Percentiles rank a stretch among this genome's conserved stretches.
Conservation (phyloP, 2,329 filamentous ascomycete genomes). For the Sporothrix pallida region DNA sequence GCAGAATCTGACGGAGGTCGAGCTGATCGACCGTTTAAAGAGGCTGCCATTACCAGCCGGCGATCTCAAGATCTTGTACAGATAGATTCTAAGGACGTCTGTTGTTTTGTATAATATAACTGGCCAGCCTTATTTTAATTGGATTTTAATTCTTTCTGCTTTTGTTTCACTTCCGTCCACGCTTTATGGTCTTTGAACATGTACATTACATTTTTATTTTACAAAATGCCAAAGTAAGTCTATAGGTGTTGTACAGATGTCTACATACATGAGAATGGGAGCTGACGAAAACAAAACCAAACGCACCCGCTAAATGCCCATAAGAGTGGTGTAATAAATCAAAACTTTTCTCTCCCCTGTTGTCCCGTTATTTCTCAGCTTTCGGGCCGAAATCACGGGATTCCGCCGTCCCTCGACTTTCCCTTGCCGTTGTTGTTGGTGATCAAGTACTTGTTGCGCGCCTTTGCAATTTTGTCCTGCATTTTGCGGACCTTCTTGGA, state of each 20-base stretch:
- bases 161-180: too few species aligned
- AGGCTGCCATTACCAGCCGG: slow-evolving; percentile 58
- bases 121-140: too few species aligned
- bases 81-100: slow-evolving; percentile 43
- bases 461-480: slow-evolving; percentile 31
- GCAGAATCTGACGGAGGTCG: slow-evolving; percentile 70
- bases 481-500: slow-evolving; percentile 35
- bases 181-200: not conserved
- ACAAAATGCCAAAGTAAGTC: slow-evolving; percentile 2
- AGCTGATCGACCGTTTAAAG: slow-evolving; percentile 72
- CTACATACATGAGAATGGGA: not conserved
- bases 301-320: slow-evolving; percentile 10
- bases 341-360: not conserved
- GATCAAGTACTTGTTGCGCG: not conserved
- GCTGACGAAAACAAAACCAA: not conserved
- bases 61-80: slow-evolving; percentile 62
- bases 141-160: too few species aligned
- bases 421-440: not conserved
- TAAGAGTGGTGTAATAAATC: slow-evolving; percentile 24
- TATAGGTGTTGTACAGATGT: slow-evolving; percentile 17
- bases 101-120: too few species aligned
- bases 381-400: not conserved
- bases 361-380: not conserved
- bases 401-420: not conserved
- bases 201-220: slow-evolving; percentile 10